A percentile compares a stretch with the other conserved stretches of the same genome.
These are phyloP conservation scores for Talaromyces pinophilus DNA, from an alignment of 2,329 filamentous ascomycete species.

Conservation along the genomic window DNA sequence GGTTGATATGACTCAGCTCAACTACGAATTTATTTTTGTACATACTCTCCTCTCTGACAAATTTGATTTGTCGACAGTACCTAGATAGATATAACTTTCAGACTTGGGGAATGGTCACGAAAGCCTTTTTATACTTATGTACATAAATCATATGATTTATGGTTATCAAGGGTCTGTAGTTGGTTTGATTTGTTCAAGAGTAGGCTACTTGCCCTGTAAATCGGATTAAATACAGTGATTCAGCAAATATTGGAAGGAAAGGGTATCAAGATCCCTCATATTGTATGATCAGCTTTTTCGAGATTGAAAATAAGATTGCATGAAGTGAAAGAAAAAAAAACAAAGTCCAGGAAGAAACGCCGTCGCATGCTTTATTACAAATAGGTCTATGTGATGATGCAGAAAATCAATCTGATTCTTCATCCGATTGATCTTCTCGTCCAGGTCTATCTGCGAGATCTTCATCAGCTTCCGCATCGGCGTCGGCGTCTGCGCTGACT, in stretches of 20 bases:
- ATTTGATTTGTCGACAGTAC: neutral
- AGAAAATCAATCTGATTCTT: conserved; percentile 19
- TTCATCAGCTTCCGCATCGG: conserved; percentile 18
- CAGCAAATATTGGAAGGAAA: neutral
- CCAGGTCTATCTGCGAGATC: conserved; percentile 15
- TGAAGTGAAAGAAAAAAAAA: neutral
- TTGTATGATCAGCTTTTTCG: conserved; percentile 4
- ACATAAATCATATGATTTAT: neutral
- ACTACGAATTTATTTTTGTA: neutral
- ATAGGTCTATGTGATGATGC: neutral
- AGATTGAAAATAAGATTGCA: neutral
- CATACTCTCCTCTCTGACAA: conserved; percentile 3
- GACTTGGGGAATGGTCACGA: neutral
- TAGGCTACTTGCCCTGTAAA: neutral
- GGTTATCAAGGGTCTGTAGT: neutral
- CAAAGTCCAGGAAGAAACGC: neutral
- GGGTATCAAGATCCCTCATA: neutral
- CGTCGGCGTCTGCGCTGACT: conserved; percentile 14
- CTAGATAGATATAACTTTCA: neutral
- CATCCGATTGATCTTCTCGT: conserved; percentile 3
- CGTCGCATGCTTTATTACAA: conserved; percentile 11
- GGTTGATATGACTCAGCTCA: neutral
- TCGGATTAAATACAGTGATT: conserved; percentile 2
- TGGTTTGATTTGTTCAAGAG: neutral
- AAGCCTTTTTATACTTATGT: neutral